Evolutionary conservation across 106 monocot genomes (phyloP), one percentile per base, ranked within the genome.

Genomic region (Iris macrosiphon): DNA sequence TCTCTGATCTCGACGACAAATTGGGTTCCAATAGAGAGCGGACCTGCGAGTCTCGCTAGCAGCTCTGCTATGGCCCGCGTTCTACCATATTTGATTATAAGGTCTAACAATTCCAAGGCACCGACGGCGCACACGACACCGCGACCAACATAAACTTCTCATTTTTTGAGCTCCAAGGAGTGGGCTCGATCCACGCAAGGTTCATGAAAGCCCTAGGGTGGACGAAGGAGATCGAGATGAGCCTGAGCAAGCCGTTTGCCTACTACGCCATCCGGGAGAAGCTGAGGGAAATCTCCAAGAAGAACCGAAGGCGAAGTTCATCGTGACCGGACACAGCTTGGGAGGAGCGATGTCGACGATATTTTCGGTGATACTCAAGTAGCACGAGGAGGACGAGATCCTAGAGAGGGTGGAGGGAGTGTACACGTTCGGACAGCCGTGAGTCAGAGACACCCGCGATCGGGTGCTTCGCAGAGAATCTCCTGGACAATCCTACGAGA

Each of bases 191-290:
- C 52, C 93, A 94, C 50, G 72, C 71, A 13, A 88, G 93, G n/a
- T 94, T 94, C 84, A 71, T 88, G 72, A 83, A 84, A 52, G 88
- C 88, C 22, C 46, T 88, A 3, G 93, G 93, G 6, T 78, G 70
- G 68, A 87, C 83, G 3, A 53, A 30, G 35, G 59, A 73, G 48
- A 31, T 70, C 4, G 50, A 29, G 18, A 4, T 31, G 22, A 29
- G 5, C 2, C 42, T 40, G 0, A 28, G 28, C 1, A 42, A 14
- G 7, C 65, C 55, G 15, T 70, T 55, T 37, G 81, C 84, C 0
- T 94, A 88, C 72, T 94, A 94, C 58, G 75, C 46, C 18, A 62
- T 85, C 10, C 55, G 88, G 4, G 75, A 75, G 31, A 73, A 66
- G 45, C 69, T 94, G 1, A 59, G 67, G 21, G 24, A 20, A 15